phyloP scores from a whole-genome alignment of 352 stramenopile species.

The Pseudoperonospora humuli region DNA sequence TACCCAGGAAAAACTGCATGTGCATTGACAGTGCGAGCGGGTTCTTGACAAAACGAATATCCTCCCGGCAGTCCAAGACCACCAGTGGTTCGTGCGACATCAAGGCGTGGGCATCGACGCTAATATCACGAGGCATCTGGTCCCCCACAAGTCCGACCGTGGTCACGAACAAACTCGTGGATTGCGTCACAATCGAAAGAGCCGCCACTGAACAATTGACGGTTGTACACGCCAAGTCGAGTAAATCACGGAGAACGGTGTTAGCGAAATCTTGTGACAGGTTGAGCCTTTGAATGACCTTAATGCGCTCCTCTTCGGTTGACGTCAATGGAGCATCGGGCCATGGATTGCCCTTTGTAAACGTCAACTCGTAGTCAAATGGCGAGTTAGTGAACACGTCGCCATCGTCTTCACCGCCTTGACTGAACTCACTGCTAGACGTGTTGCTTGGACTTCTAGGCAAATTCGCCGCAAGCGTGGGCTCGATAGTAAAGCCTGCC shows the following conservation, averaged over 20 bases:
- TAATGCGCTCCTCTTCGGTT: slow-evolving; percentile 45
- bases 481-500: slow-evolving; percentile 34
- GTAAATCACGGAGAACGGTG: slow-evolving; percentile 57
- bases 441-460: slow-evolving; percentile 25
- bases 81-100: slow-evolving; percentile 69
- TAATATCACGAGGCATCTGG: slow-evolving; percentile 69
- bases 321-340: slow-evolving; percentile 55
- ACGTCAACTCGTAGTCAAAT: slow-evolving; percentile 64
- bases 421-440: slow-evolving; percentile 28
- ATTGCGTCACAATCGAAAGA: slow-evolving; percentile 59
- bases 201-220: slow-evolving; percentile 63
- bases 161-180: slow-evolving; percentile 69
- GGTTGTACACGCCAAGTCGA: slow-evolving; percentile 63
- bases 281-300: slow-evolving; percentile 57
- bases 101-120: slow-evolving; percentile 64
- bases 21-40: slow-evolving; percentile 59
- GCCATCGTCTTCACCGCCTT: slow-evolving; percentile 38
- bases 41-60: slow-evolving; percentile 74
- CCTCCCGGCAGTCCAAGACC: slow-evolving; percentile 63
- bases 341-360: slow-evolving; percentile 67
- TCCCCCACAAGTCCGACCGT: slow-evolving; percentile 67
- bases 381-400: slow-evolving; percentile 48
- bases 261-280: slow-evolving; percentile 74
- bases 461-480: slow-evolving; percentile 20
- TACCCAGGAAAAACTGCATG: slow-evolving; percentile 72